Evolutionary conservation across 257 asterid genomes (phyloP).

Genomic region (Gynochthodes officinalis): DNA sequence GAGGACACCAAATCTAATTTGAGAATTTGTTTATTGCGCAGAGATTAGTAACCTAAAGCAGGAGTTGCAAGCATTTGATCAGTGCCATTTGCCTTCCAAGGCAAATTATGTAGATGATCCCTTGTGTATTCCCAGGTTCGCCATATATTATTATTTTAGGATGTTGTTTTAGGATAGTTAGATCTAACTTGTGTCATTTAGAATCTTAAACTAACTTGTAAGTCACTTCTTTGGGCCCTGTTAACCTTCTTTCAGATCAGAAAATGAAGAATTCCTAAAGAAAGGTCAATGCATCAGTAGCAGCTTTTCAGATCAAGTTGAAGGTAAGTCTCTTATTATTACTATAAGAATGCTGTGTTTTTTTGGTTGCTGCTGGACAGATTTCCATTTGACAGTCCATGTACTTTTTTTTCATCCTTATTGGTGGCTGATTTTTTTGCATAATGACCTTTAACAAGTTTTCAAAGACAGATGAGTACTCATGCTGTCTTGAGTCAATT

Average conservation of each 20-base stretch:
- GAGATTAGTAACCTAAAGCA: conserved; percentile 33
- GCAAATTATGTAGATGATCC: conserved; percentile 30
- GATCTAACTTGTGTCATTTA: conserved; percentile 2
- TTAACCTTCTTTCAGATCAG: conserved; percentile 40
- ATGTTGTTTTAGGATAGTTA: background rate
- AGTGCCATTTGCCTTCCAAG: conserved; percentile 27
- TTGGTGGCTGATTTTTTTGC: background rate
- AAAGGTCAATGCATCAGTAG: conserved; percentile 18
- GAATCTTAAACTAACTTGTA: background rate
- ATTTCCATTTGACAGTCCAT: conserved; percentile 8
- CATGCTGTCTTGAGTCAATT: background rate
- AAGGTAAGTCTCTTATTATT: conserved; percentile 34
- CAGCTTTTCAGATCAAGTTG: conserved; percentile 24
- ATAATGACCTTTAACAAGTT: background rate
- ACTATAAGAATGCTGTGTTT: background rate
- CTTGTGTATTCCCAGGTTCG: conserved; percentile 37
- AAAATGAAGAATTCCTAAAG: conserved; percentile 29
- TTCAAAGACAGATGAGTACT: background rate
- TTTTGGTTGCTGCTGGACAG: background rate
- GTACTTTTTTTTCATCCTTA: background rate
- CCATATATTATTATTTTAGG: background rate
- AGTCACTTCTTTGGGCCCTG: background rate
- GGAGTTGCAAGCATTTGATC: conserved; percentile 29
- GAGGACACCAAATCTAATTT: conserved; percentile 8
- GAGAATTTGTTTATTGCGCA: conserved; percentile 28